These are phyloP conservation scores for Westerdykella ornata DNA, from an alignment of 2,329 filamentous ascomycete genomes.

Conservation along the genomic window DNA sequence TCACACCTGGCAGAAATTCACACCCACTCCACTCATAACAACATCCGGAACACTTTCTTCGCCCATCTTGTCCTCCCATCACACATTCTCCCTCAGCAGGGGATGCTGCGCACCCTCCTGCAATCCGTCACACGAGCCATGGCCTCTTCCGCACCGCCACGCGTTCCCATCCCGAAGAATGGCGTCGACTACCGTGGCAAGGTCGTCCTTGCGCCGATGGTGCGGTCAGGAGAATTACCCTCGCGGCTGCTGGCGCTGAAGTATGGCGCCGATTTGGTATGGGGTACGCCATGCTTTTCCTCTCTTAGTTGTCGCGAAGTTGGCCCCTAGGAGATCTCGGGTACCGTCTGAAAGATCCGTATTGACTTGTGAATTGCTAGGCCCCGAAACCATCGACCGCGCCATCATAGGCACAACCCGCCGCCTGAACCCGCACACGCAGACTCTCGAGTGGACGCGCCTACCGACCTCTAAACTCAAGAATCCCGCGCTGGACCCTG, in stretches of 20 bases:
- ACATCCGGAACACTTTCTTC: too few relatives aligned
- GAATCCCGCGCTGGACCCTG: constrained; percentile 50
- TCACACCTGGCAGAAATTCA: too few relatives aligned
- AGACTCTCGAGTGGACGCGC: constrained; percentile 79
- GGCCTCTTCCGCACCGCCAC: constrained; percentile 39
- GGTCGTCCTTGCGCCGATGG: constrained; percentile 94
- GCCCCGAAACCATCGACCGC: constrained; percentile 89
- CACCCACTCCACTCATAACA: too few relatives aligned
- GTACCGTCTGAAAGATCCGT: constrained; percentile 1
- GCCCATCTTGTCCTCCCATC: too few relatives aligned
- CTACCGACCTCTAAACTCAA: constrained; percentile 63
- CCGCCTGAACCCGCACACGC: constrained; percentile 65
- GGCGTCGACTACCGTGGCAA: constrained; percentile 93
- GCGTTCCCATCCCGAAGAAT: constrained; percentile 75
- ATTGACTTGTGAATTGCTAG: constrained; percentile 37
- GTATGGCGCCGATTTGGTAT: constrained; percentile 94
- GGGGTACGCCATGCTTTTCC: constrained; percentile 56
- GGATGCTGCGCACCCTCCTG: constrained; percentile 36
- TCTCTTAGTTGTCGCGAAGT: constrained; percentile 7
- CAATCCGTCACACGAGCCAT: constrained; percentile 26
- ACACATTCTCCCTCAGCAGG: constrained; percentile 3
- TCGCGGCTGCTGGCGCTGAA: constrained; percentile 82
- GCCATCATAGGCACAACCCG: constrained; percentile 83
- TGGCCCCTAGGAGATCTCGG: neutral
- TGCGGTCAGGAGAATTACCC: constrained; percentile 91